phyloP scores from a whole-genome alignment of 345 rosid species.

The Heritiera littoralis region DNA sequence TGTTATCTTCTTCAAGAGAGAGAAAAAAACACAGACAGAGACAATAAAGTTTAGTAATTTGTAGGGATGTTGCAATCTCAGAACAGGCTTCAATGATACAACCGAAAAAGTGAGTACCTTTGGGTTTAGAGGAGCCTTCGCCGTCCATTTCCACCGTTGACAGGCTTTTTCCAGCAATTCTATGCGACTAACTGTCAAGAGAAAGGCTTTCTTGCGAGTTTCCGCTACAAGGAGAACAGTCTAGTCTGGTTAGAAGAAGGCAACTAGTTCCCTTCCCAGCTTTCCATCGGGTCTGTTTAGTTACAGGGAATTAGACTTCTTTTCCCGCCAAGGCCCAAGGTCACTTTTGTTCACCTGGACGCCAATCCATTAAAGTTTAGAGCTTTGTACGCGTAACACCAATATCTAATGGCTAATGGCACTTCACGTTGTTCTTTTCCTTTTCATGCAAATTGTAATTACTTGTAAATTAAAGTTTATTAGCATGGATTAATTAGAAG shows the following conservation, averaged over 20 bases:
- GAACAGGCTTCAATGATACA: not conserved
- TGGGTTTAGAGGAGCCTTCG: constrained; percentile 32
- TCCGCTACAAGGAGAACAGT: not conserved
- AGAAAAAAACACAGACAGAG: not conserved
- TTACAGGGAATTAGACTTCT: not conserved
- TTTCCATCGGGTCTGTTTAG: not conserved
- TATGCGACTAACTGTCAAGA: not conserved
- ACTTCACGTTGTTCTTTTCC: too few species aligned
- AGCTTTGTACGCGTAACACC: too few species aligned
- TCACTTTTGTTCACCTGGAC: too few species aligned
- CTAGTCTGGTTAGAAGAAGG: too few species aligned
- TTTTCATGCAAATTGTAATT: too few species aligned
- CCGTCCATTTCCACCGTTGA: constrained; percentile 41
- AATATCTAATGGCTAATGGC: too few species aligned
- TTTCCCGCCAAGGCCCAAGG: not conserved
- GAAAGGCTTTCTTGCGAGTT: not conserved
- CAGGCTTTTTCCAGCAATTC: not conserved
- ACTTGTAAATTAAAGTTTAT: too few species aligned
- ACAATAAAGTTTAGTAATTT: not conserved
- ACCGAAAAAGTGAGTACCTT: constrained; percentile 21
- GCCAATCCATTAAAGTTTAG: too few species aligned
- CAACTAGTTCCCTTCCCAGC: not conserved
- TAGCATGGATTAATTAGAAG: too few species aligned
- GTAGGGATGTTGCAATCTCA: not conserved
- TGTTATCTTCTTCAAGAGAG: constrained; percentile 38